Percentiles rank a stretch among this genome's conserved stretches.
Evolutionary conservation across 2,329 filamentous ascomycete genomes (phyloP).

Genomic region (Exophiala sp.): DNA sequence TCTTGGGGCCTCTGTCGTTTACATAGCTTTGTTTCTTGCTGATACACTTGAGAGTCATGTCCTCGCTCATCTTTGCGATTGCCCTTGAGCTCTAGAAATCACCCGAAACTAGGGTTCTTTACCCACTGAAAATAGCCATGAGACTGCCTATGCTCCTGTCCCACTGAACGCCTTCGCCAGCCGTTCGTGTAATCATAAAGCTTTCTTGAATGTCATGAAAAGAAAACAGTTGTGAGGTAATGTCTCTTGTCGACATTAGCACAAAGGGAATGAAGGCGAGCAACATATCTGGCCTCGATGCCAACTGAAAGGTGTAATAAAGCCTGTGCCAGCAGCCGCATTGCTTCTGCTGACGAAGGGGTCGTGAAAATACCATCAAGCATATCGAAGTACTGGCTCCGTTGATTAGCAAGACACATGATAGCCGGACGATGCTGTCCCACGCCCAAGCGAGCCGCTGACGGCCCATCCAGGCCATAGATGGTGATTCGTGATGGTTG

Average conservation of each 20-base stretch:
- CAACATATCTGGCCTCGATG: neutral
- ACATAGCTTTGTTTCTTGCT: conserved; percentile 12
- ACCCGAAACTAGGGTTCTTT: conserved; percentile 4
- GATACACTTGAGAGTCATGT: conserved; percentile 13
- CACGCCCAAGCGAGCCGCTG: neutral
- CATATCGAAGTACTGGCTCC: neutral
- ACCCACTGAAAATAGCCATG: conserved; percentile 5
- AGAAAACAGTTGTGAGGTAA: neutral
- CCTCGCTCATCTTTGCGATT: conserved; percentile 12
- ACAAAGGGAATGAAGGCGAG: conserved; percentile 1
- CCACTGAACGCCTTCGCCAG: conserved; percentile 9
- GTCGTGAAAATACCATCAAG: neutral
- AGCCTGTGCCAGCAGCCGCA: conserved; percentile 5
- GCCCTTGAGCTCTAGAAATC: conserved; percentile 14
- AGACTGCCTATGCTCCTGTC: conserved; percentile 10
- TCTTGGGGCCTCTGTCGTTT: conserved; percentile 12
- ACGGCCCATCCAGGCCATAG: conserved; percentile 4
- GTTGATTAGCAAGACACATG: neutral
- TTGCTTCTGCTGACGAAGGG: neutral
- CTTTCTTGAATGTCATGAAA: conserved; percentile 13
- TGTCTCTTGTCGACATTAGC: neutral
- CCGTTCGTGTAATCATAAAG: conserved; percentile 14
- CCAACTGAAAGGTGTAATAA: neutral
- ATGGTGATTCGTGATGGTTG: conserved; percentile 8
- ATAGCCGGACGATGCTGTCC: neutral